These are phyloP conservation scores for Neurospora intermedia DNA, from an alignment of 495 filamentous ascomycete species.

Conservation along the genomic window DNA sequence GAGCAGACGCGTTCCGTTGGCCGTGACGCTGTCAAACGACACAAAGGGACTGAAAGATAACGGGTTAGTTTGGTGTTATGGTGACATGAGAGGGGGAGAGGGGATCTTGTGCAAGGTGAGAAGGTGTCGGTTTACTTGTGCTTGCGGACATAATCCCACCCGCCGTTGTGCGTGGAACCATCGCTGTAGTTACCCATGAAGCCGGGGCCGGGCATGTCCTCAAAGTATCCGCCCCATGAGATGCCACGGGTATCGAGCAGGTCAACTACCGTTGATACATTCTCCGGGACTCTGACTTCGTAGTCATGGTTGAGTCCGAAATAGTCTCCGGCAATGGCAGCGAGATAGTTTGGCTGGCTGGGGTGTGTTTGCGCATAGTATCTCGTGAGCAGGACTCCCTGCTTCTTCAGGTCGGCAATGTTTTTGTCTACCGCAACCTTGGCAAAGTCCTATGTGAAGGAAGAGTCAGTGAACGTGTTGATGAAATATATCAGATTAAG, in stretches of 20 bases:
- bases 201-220: conserved; percentile 54
- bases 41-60: conserved; percentile 32
- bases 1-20: conserved; percentile 43
- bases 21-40: conserved; percentile 37
- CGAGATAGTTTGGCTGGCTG: conserved; percentile 35
- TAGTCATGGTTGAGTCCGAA: conserved; percentile 61
- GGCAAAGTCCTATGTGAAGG: conserved; percentile 39
- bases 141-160: conserved; percentile 59
- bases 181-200: conserved; percentile 50
- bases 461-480: not conserved
- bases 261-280: conserved; percentile 59
- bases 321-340: conserved; percentile 52
- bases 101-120: not conserved
- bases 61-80: not conserved
- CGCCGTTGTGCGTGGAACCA: conserved; percentile 31
- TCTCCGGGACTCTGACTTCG: conserved; percentile 46
- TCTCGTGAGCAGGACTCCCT: conserved; percentile 53
- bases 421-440: conserved; percentile 39
- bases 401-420: conserved; percentile 43
- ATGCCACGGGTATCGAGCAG: conserved; percentile 52
- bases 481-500: not conserved
- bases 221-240: conserved; percentile 57
- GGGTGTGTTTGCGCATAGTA: conserved; percentile 53
- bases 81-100: not conserved
- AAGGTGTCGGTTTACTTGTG: conserved; percentile 39